Percentiles rank a stretch among this genome's conserved stretches.
Conservation (phyloP, 208 protist genomes). For the Crithidia brevicula region DNA sequence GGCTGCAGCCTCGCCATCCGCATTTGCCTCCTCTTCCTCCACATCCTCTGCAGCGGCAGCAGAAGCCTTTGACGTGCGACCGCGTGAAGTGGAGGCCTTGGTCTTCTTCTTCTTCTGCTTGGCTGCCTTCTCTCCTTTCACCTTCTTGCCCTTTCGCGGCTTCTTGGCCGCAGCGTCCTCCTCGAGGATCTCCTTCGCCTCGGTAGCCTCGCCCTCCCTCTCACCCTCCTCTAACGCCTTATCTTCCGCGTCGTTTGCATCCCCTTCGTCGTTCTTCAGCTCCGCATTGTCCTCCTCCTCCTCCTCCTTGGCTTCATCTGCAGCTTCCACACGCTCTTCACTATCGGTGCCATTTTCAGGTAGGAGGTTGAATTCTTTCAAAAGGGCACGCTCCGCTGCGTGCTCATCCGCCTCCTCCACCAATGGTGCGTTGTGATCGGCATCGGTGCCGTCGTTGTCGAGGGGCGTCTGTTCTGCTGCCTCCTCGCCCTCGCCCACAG, state of each 20-base stretch:
- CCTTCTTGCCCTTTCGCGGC: conserved; percentile 11
- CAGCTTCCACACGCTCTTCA: background rate
- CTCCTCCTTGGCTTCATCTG: background rate
- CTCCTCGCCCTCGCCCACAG: background rate
- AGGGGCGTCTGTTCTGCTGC: too few relatives aligned
- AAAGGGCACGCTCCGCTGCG: background rate
- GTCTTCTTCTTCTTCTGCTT: conserved; percentile 11
- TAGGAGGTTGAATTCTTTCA: background rate
- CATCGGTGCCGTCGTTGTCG: background rate
- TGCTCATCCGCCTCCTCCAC: background rate
- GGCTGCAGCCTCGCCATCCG: background rate
- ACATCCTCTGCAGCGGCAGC: background rate
- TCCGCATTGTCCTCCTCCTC: background rate
- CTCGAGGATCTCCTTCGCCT: background rate
- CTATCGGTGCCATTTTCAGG: background rate
- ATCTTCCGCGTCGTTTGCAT: background rate
- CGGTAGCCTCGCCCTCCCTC: too few relatives aligned
- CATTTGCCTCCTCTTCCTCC: background rate
- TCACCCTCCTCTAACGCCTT: background rate
- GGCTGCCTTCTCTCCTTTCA: background rate
- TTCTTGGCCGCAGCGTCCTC: conserved; percentile 14
- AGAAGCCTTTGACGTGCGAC: background rate
- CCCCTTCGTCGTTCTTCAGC: background rate
- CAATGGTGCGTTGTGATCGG: background rate
- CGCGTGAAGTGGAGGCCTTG: background rate